phyloP scores from a whole-genome alignment of 2,329 filamentous ascomycete genomes.

The Pestalotiopsis sp. region DNA sequence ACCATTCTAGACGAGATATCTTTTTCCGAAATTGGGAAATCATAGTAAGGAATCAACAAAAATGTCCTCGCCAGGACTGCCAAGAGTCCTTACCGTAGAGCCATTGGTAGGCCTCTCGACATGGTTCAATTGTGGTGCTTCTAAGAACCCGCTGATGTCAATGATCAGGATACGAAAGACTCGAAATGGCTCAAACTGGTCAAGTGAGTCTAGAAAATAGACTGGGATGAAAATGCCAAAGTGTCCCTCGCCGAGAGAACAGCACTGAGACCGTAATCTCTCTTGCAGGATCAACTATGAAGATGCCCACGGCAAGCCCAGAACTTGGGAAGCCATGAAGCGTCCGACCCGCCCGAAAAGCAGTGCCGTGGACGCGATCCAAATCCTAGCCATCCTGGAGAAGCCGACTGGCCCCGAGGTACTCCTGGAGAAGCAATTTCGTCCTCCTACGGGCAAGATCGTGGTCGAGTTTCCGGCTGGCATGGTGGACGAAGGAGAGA shows the following conservation, averaged over 20 bases:
- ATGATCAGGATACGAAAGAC: conserved; percentile 29
- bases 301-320: conserved; percentile 26
- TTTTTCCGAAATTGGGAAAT: no score
- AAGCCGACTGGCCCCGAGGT: conserved; percentile 26
- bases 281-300: conserved; percentile 31
- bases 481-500: conserved; percentile 38
- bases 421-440: conserved; percentile 39
- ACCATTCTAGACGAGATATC: no score
- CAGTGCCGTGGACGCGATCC: conserved; percentile 29
- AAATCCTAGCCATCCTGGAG: conserved; percentile 27
- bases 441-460: conserved; percentile 37
- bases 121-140: no score
- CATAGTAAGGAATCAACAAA: background rate
- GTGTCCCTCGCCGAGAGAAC: background rate
- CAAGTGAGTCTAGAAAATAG: conserved; percentile 18
- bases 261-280: background rate
- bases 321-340: conserved; percentile 29
- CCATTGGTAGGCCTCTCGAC: conserved; percentile 23
- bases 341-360: conserved; percentile 26
- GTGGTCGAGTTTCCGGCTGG: conserved; percentile 39
- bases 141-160: background rate
- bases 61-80: background rate
- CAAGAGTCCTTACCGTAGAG: conserved; percentile 26
- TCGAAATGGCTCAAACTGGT: conserved; percentile 31
- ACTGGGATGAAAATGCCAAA: background rate